phyloP scores from a whole-genome alignment of 2,329 filamentous ascomycete species.

The Teratosphaeria epicoccoides region DNA sequence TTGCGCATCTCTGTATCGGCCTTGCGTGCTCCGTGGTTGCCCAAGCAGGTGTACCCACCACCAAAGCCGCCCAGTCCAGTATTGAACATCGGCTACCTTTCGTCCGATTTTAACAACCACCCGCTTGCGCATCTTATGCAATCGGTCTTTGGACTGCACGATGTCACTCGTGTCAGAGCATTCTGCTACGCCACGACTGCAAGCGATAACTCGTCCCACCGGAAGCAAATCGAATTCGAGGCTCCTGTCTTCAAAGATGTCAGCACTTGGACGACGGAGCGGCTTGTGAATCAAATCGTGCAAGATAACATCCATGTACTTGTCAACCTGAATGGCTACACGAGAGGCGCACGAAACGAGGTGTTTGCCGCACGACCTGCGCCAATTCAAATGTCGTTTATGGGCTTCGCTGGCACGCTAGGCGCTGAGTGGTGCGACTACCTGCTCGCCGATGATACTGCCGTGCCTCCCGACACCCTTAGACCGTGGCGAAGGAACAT shows the following conservation, averaged over 20 bases:
- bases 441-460: slow-evolving; percentile 77
- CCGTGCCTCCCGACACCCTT: slow-evolving; percentile 71
- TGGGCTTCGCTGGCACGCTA: slow-evolving; percentile 94
- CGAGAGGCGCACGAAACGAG: slow-evolving; percentile 89
- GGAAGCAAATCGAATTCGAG: slow-evolving; percentile 85
- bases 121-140: slow-evolving; percentile 96
- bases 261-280: slow-evolving; percentile 75
- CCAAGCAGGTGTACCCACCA: slow-evolving; percentile 68
- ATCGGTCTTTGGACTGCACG: slow-evolving; percentile 89
- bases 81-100: slow-evolving; percentile 90
- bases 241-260: slow-evolving; percentile 85
- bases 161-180: slow-evolving; percentile 61
- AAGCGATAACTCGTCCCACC: slow-evolving; percentile 80
- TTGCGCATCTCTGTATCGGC: slow-evolving; percentile 87
- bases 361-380: slow-evolving; percentile 91
- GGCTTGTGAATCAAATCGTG: slow-evolving; percentile 74
- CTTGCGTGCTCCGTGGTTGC: slow-evolving; percentile 75
- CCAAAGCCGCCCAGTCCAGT: slow-evolving; percentile 70
- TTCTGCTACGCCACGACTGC: slow-evolving; percentile 93
- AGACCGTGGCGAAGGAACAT: slow-evolving; percentile 69
- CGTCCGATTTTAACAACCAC: slow-evolving; percentile 98
- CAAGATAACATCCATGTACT: slow-evolving; percentile 85
- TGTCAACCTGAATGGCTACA: slow-evolving; percentile 97
- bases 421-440: slow-evolving; percentile 99
- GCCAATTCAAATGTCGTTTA: slow-evolving; percentile 98